Percentiles rank a stretch among this genome's conserved stretches.
Conservation (phyloP, 768 basidiomycete species). For the Artomyces pyxidatus region DNA sequence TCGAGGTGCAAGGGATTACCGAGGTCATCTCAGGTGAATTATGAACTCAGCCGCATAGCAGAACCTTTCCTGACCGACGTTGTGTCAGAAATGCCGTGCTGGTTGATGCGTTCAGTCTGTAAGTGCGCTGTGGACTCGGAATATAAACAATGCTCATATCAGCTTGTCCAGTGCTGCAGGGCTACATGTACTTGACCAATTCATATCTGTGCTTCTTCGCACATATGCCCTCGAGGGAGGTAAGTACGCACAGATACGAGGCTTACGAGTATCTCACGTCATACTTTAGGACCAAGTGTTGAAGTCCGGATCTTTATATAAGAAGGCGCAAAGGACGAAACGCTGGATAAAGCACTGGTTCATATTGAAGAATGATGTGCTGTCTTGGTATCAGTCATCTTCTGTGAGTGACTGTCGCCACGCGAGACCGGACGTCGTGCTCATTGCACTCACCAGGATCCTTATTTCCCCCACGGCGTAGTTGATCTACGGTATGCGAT, state of each 20-base stretch:
- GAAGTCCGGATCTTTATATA: conserved; percentile 85
- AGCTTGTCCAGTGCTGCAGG: conserved; percentile 71
- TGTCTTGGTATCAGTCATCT: conserved; percentile 95
- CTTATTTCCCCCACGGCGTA: conserved; percentile 96
- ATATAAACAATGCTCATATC: conserved; percentile 4
- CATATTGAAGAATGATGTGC: conserved; percentile 87
- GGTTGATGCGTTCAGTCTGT: conserved; percentile 86
- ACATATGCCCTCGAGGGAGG: conserved; percentile 86
- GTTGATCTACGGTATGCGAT: conserved; percentile 92
- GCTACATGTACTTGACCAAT: conserved; percentile 95
- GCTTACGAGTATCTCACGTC: too few species aligned
- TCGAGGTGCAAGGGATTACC: conserved; percentile 69
- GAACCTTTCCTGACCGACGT: neutral
- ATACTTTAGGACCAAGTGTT: conserved; percentile 74
- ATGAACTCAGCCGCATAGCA: conserved; percentile 6
- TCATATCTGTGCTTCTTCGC: conserved; percentile 95
- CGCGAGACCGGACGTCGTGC: too few species aligned
- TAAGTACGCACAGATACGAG: too few species aligned
- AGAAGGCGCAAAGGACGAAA: conserved; percentile 83
- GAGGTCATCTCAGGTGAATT: conserved; percentile 77
- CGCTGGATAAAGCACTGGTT: conserved; percentile 97
- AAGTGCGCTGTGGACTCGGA: conserved; percentile 29
- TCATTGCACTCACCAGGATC: conserved; percentile 83
- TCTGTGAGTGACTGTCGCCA: conserved; percentile 53
- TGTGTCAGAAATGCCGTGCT: conserved; percentile 80